These are phyloP conservation scores for Pterulicium gracile DNA, from an alignment of 1,284 basidiomycete genomes.

Conservation along the genomic window DNA sequence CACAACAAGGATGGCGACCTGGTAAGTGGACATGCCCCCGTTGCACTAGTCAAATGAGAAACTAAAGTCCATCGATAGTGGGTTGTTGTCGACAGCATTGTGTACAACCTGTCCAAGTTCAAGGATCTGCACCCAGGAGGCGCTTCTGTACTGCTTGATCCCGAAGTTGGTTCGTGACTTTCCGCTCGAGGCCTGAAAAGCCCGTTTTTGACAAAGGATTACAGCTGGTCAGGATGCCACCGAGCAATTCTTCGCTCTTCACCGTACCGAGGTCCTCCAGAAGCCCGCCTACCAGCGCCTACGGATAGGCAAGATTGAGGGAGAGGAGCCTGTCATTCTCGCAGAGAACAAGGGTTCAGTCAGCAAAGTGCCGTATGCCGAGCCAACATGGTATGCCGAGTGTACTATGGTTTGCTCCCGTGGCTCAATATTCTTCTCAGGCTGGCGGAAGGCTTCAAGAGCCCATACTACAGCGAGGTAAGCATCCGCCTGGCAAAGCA, in stretches of 20 bases:
- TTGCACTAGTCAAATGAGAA: too few species aligned
- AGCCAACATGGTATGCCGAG: conserved; percentile 68
- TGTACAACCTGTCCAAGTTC: conserved; percentile 76
- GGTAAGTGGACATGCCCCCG: too few species aligned
- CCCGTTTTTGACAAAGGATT: conserved; percentile 30
- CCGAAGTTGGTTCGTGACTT: conserved; percentile 52
- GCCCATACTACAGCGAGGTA: conserved; percentile 62
- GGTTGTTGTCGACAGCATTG: conserved; percentile 77
- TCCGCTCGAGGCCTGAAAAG: conserved; percentile 24
- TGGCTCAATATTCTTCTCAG: conserved; percentile 41
- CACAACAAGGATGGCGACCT: conserved; percentile 58
- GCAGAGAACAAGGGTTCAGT: conserved; percentile 44
- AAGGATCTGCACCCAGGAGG: conserved; percentile 78
- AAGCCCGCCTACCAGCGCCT: conserved; percentile 66
- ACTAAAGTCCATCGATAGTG: too few species aligned
- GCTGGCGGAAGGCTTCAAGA: conserved; percentile 49
- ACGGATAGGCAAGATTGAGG: conserved; percentile 60
- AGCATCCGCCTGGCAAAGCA: conserved; percentile 2
- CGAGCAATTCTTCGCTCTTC: conserved; percentile 76
- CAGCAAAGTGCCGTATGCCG: conserved; percentile 72
- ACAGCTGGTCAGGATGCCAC: conserved; percentile 78
- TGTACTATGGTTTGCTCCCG: conserved; percentile 32
- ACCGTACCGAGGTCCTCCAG: conserved; percentile 69
- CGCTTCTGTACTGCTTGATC: conserved; percentile 57
- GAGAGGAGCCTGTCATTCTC: conserved; percentile 48